Evolutionary conservation across 177 flowering plant genomes (phyloP), one percentile per base, ranked within the genome.

Genomic region (Vitis hybrid): DNA sequence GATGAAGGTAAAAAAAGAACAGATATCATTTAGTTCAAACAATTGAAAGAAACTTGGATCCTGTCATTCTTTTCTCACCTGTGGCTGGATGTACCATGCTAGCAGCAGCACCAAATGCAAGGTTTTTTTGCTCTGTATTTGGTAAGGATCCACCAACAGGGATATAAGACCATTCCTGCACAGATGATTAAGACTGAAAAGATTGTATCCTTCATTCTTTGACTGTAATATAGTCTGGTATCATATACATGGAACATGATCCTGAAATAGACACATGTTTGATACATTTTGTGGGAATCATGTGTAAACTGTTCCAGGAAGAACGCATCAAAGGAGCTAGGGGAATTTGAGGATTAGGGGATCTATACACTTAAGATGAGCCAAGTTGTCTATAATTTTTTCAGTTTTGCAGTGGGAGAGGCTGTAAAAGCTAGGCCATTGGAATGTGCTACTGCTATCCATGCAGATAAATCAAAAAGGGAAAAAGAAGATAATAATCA

Each of bases 81-180:
- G 99, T 95, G 64, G 98, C 98, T 59, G 98, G 99, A 81, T 95
- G 99, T 60, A 95, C 93, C 99, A 93, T 91, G 86, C 99, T 87
- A 60, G 99, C 99, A 77, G 99, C 99, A 76, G 97, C 98, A 69
- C 99, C 99, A 85, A 91, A 95, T 69, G 98, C 99, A 68, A 95
- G 96, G 69, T 89, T 95, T 67, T 87, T 91, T 70, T 95, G 98
- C 69, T 84, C 92, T 58, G 97, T 93, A 75, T 88, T 91, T 58
- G 99, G 99, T 72, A 95, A 84, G 62, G 99, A 93, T 63, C 98
- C 99, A 69, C 99, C 98, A 57, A 95, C 97, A 11, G 99, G 98
- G 67, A 95, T 95, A 72, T 93, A 95, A 64, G 99, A 95, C 99
- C 98, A 95, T 75, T 95, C 99, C 99, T 95, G 73, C 74, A 81